These are phyloP conservation scores for Globisporangium canariense DNA, from an alignment of 352 stramenopile genomes.

Conservation along the genomic window DNA sequence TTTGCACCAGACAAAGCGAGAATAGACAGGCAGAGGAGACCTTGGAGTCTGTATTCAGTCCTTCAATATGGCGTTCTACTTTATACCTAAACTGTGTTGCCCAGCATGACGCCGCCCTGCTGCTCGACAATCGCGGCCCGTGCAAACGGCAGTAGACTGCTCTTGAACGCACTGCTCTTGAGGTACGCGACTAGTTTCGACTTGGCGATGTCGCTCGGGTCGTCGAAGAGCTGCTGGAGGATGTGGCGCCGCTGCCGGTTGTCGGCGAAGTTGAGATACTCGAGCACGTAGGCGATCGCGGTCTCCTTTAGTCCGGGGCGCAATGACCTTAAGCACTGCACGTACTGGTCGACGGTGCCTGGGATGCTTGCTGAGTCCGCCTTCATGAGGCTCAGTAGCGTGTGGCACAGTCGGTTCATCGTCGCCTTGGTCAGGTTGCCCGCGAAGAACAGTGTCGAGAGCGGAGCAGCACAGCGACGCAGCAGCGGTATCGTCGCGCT, in stretches of 20 bases:
- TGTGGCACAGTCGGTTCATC: slow-evolving; percentile 64
- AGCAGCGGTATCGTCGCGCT: slow-evolving; percentile 34
- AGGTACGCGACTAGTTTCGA: slow-evolving; percentile 67
- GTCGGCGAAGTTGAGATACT: slow-evolving; percentile 65
- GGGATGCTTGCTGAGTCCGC: slow-evolving; percentile 38
- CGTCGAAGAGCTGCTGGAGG: slow-evolving; percentile 64
- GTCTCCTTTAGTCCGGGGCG: slow-evolving; percentile 57
- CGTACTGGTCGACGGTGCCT: slow-evolving; percentile 37
- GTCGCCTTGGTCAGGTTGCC: slow-evolving; percentile 51
- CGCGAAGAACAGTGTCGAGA: slow-evolving; percentile 37
- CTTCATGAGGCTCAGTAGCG: slow-evolving; percentile 59
- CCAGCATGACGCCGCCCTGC: neutral
- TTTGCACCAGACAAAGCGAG: slow-evolving; percentile 1
- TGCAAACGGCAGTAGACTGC: slow-evolving; percentile 24
- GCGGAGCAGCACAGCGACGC: slow-evolving; percentile 32
- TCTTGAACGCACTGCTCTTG: slow-evolving; percentile 68
- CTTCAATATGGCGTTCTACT: neutral
- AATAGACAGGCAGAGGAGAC: slow-evolving; percentile 4
- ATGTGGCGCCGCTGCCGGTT: slow-evolving; percentile 43
- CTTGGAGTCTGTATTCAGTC: neutral
- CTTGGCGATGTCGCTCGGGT: slow-evolving; percentile 74
- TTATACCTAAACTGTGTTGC: neutral
- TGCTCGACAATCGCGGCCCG: slow-evolving; percentile 5
- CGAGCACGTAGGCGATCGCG: slow-evolving; percentile 55
- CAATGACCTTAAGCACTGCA: slow-evolving; percentile 42